Conservation (phyloP, 2,329 filamentous ascomycete species). For the Onygenales sp. region DNA sequence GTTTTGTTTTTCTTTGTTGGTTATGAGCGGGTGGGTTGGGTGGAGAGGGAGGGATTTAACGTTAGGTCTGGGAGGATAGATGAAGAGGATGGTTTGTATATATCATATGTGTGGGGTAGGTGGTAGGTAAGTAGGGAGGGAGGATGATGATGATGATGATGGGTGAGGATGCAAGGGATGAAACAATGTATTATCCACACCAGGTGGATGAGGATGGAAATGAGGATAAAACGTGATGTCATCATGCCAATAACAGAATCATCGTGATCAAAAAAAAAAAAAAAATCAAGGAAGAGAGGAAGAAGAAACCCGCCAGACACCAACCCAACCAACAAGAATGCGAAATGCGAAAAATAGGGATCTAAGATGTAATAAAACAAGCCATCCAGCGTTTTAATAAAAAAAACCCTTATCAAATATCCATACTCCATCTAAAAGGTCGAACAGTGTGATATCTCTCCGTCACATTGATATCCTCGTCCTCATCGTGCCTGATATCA, state of each 20-base stretch:
- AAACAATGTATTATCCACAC: no score
- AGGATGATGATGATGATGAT: no score
- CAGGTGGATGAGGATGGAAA: no score
- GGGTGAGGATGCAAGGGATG: no score
- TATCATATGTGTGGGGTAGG: no score
- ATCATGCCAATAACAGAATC: neutral
- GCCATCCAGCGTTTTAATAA: neutral
- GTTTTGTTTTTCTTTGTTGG: no score
- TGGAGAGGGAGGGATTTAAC: no score
- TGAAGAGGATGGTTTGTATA: no score
- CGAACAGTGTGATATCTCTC: conserved; percentile 21
- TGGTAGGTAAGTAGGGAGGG: no score
- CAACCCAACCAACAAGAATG: neutral
- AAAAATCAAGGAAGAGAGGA: neutral
- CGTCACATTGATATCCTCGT: conserved; percentile 20
- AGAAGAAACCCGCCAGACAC: neutral
- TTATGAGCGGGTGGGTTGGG: no score
- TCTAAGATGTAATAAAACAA: neutral
- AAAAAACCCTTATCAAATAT: conserved; percentile 21
- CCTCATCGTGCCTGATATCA: conserved; percentile 14
- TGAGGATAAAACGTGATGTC: no score
- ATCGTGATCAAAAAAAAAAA: neutral
- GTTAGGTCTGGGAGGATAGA: no score
- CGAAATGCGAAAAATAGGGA: neutral
- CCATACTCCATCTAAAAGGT: conserved; percentile 36